Evolutionary conservation across 2,329 filamentous ascomycete species (phyloP), one percentile per base, ranked within the genome.

Genomic region (Acrodontium crateriforme): DNA sequence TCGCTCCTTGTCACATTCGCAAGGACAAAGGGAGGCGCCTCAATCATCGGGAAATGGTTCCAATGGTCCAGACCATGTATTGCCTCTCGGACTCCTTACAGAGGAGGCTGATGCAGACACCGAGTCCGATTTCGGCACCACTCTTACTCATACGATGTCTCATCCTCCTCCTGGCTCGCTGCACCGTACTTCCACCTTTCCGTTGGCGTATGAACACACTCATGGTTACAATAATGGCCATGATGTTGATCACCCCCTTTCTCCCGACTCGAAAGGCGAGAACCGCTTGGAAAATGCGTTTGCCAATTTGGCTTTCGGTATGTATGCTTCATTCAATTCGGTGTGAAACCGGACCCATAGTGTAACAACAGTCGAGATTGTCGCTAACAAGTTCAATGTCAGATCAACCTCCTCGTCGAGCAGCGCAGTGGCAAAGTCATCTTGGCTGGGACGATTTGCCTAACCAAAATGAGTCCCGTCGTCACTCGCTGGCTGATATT

Each of bases 1-100:
- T 45, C 76, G 89, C 23, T 98, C 89, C 5, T 83, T 94, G 54
- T 95, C 89, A 4, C 95, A 95, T 54, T 95, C 87, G 0, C 87
- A 50, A 28, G 47, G 44, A 6, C 44, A 50, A 33, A 38, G 42
- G 10, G 46, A 49, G 35, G 23, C 30, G 25, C 30, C 32, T n/a
- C 34, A 35, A 22, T 12, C 28, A 19, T 19, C 29, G 7, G 22
- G 21, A 12, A 13, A 18, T 11, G 25, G 20, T 23, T 23, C 37
- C 29, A 16, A 29, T 18, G 27, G 33, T 30, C 20, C 32, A 31
- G 31, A 36, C 28, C 32, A 40, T 27, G 38, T 37, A 14, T 32
- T 48, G 7, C 45, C 46, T 16, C 29, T 47, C 5, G 45, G 42
- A n/a, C 29, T 50, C 12, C 37, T 50, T 9, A 36, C 44, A 6